These are phyloP conservation scores for Carex kokanica DNA, from an alignment of 176 grass and related monocot genomes.

Conservation along the genomic window DNA sequence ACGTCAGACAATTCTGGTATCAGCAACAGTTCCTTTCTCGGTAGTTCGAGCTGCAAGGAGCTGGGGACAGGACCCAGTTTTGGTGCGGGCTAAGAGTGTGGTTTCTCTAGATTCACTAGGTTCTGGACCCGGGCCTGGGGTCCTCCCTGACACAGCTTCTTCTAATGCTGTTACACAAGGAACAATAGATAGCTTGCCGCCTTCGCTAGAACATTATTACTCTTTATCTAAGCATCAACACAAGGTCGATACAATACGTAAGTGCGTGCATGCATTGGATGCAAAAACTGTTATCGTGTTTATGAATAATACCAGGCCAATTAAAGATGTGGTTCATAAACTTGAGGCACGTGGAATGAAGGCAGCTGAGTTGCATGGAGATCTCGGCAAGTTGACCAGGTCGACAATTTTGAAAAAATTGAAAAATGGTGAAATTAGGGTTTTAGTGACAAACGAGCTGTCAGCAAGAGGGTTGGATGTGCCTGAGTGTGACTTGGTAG, in stretches of 20 bases:
- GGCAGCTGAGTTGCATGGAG: constrained; percentile 73
- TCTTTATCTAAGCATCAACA: constrained; percentile 75
- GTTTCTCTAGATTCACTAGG: constrained; percentile 58
- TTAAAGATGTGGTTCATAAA: constrained; percentile 97
- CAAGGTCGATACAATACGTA: constrained; percentile 86
- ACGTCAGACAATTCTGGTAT: constrained; percentile 82
- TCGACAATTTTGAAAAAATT: constrained; percentile 85
- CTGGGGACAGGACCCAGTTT: constrained; percentile 77
- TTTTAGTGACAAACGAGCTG: constrained; percentile 85
- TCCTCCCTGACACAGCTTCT: constrained; percentile 27
- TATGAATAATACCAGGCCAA: constrained; percentile 86
- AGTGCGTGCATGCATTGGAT: constrained; percentile 75
- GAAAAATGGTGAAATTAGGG: constrained; percentile 72
- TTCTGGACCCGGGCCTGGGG: constrained; percentile 36
- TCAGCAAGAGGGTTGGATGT: constrained; percentile 86
- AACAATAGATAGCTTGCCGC: constrained; percentile 73
- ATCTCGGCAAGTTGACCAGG: constrained; percentile 80
- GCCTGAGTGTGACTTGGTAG: constrained; percentile 89
- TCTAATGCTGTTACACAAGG: constrained; percentile 52
- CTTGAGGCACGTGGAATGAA: constrained; percentile 83
- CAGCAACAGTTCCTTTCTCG: constrained; percentile 88
- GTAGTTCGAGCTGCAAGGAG: constrained; percentile 79
- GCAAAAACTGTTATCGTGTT: constrained; percentile 77
- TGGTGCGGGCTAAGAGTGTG: constrained; percentile 78
- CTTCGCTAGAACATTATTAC: constrained; percentile 74